Evolutionary conservation across 2,329 filamentous ascomycete species (phyloP).

Genomic region (Paraphaeosphaeria minitans): DNA sequence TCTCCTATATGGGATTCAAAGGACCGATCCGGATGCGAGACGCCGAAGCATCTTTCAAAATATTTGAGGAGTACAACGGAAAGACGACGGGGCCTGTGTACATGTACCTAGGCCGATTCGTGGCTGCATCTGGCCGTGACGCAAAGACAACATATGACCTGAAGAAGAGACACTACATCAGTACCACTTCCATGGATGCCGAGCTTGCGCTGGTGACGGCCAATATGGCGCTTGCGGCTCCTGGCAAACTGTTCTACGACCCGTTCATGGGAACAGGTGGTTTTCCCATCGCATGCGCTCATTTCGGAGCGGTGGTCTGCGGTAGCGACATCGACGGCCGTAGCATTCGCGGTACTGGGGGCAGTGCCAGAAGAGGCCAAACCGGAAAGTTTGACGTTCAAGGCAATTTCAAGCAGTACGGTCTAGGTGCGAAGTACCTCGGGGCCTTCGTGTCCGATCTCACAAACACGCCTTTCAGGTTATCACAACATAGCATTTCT

Average conservation of each 20-base stretch:
- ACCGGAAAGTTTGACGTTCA: constrained; percentile 55
- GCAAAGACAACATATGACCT: constrained; percentile 78
- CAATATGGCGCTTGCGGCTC: constrained; percentile 81
- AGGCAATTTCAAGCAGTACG: constrained; percentile 87
- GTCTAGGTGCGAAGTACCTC: constrained; percentile 66
- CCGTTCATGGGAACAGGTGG: constrained; percentile 95
- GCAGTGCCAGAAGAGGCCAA: constrained; percentile 49
- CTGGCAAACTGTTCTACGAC: constrained; percentile 88
- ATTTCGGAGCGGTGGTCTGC: constrained; percentile 83
- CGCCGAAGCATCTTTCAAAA: constrained; percentile 70
- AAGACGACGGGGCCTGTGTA: constrained; percentile 57
- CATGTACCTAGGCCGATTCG: constrained; percentile 73
- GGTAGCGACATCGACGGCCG: constrained; percentile 95
- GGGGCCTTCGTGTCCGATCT: constrained; percentile 86
- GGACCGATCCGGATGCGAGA: constrained; percentile 78
- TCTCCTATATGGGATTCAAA: constrained; percentile 76
- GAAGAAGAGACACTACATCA: constrained; percentile 92
- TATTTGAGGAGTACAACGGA: constrained; percentile 81
- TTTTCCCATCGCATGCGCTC: constrained; percentile 86
- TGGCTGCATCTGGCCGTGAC: constrained; percentile 71
- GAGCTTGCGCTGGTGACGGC: constrained; percentile 90
- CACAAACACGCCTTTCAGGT: constrained; percentile 77
- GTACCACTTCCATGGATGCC: constrained; percentile 96
- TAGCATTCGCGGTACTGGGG: constrained; percentile 73
- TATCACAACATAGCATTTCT: constrained; percentile 16